Percentiles rank a stretch among this genome's conserved stretches.
phyloP scores from a whole-genome alignment of 192 early-diverging fungal species.

The Phycomyces blakesleeanus region DNA sequence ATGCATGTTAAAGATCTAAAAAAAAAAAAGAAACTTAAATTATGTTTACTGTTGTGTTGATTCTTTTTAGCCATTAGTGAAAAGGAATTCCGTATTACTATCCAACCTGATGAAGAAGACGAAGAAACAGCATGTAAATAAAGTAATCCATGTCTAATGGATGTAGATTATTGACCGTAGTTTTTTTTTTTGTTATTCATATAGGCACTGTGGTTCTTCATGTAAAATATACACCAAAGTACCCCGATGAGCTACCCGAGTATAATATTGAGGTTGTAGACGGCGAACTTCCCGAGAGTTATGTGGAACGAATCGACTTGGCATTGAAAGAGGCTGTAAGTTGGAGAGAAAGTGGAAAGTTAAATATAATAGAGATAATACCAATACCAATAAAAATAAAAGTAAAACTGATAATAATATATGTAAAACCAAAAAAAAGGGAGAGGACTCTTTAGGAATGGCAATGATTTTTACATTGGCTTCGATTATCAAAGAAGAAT shows the following conservation, averaged over 20 bases:
- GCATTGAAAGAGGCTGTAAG: slow-evolving; percentile 25
- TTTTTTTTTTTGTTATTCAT: too few relatives aligned
- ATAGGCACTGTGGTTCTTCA: slow-evolving; percentile 45
- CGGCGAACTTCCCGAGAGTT: slow-evolving; percentile 35
- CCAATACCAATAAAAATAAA: too few relatives aligned
- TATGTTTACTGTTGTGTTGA: not conserved
- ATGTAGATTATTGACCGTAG: not conserved
- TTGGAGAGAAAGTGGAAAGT: too few relatives aligned
- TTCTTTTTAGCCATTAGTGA: slow-evolving; percentile 20
- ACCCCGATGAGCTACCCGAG: slow-evolving; percentile 67
- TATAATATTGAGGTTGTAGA: slow-evolving; percentile 55
- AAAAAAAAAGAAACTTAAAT: too few relatives aligned
- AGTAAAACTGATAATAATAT: too few relatives aligned
- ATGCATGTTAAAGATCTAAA: too few relatives aligned
- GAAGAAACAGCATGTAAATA: slow-evolving; percentile 52
- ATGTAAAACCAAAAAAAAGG: too few relatives aligned
- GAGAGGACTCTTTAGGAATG: slow-evolving; percentile 81
- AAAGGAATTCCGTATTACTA: slow-evolving; percentile 55
- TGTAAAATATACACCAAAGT: slow-evolving; percentile 67
- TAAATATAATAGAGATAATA: too few relatives aligned
- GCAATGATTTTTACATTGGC: slow-evolving; percentile 89
- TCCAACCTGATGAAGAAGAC: slow-evolving; percentile 63
- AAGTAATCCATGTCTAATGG: not conserved
- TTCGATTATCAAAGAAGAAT: slow-evolving; percentile 66
- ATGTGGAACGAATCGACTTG: slow-evolving; percentile 34